Base-by-base conservation (phyloP, 495 filamentous ascomycete genomes). In the Penicillium coprophilum region DNA sequence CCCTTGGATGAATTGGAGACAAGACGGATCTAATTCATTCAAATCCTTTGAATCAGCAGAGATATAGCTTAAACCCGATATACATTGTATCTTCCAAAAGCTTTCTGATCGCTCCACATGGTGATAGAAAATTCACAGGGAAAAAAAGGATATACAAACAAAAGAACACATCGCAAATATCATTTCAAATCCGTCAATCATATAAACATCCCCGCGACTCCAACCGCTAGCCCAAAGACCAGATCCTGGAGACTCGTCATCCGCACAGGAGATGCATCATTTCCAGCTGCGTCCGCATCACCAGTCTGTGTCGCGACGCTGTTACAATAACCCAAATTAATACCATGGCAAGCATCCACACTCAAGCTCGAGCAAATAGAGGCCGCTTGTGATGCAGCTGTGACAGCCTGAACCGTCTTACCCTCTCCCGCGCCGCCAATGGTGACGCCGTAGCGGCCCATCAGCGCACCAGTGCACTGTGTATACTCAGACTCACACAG, bases 331-430 rank as follows among this genome's bases (percentile, higher is more conserved):
- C 66, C 71, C 36, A 81, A 69, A 46, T 80, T 76, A 27, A 88
- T 57, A 15, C 82, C 81, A 62, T 83, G 82, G 54, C 86, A 88
- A 31, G 84, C 86, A 55, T 77, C 58, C 15, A 66, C 60, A 48
- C 83, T 87, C 54, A 89, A 70, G 58, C 82, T 87, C 15, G 80
- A 81, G 69, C 88, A 92, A 9, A 89, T 83, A 17, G 82, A 81
- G 4, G 77, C 79, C 8, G 87, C 87, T 36, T 77, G 77, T 7
- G 78, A 68, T 7, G 72, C 40, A 15, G 78, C 75, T 11, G 76
- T 71, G 19, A 80, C 78, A 0, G 84, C 87, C 39, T 80, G 78
- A 21, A 88, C 79, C 1, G 86, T 90, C 36, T 88, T 84, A 21
- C 84, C 84, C 41, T 77, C 82, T 4, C 68, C 76, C 5, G 56